Conservation (phyloP, 2,329 filamentous ascomycete genomes). For the Beauveria brongniartii region DNA sequence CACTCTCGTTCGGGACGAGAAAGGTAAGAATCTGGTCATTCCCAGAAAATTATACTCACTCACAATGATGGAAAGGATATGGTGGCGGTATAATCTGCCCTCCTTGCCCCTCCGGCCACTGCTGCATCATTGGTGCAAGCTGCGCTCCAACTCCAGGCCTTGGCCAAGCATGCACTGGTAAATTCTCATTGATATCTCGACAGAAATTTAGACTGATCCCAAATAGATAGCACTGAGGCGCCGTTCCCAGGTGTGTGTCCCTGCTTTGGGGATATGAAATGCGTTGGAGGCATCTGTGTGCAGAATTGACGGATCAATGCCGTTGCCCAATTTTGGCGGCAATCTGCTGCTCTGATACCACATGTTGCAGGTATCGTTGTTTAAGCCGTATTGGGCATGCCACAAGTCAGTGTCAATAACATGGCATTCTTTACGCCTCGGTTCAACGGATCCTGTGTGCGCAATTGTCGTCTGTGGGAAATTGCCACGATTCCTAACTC, state of each 20-base stretch:
- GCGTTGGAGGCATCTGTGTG: not conserved
- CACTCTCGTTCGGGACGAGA: not conserved
- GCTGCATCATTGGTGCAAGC: not conserved
- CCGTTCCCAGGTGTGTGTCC: slow-evolving; percentile 3
- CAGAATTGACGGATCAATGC: not conserved
- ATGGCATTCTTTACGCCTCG: not conserved
- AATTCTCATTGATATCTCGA: not conserved
- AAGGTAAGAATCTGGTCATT: not conserved
- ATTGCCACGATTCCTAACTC: not conserved
- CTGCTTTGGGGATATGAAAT: not conserved
- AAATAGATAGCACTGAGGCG: not conserved
- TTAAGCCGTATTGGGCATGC: no score
- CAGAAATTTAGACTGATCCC: not conserved
- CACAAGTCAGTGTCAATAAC: no score
- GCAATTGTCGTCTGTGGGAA: not conserved
- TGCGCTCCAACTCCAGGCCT: not conserved
- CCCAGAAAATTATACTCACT: not conserved
- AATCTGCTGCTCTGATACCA: not conserved
- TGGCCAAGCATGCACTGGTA: not conserved
- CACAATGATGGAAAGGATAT: not conserved
- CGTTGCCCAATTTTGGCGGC: not conserved
- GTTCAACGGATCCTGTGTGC: not conserved
- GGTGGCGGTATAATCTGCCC: not conserved
- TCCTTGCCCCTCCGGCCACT: not conserved
- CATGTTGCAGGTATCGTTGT: not conserved